Percentiles rank a stretch among this genome's conserved stretches.
phyloP scores from a whole-genome alignment of 192 early-diverging fungal genomes.

The Kickxella alabastrina region DNA sequence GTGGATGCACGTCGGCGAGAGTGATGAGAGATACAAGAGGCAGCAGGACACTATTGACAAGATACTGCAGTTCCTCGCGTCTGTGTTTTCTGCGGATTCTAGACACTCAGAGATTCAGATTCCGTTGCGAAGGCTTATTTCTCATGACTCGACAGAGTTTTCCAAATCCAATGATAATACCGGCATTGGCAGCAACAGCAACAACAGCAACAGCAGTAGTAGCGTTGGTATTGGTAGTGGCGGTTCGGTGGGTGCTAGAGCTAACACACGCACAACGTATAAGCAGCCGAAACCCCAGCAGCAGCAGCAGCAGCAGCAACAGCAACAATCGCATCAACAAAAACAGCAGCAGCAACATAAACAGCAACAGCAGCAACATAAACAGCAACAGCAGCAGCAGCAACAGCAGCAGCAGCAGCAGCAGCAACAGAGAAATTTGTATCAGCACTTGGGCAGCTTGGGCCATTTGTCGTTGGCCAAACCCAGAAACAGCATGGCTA shows the following conservation, averaged over 20 bases:
- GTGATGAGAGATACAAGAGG: slow-evolving; percentile 73
- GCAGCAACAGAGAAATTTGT: too few species aligned
- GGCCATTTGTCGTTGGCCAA: not conserved
- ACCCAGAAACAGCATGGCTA: not conserved
- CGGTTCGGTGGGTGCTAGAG: not conserved
- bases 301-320: slow-evolving; percentile 6
- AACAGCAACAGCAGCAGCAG: too few species aligned
- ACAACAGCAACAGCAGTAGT: not conserved
- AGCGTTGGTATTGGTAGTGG: not conserved
- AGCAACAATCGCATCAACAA: not conserved
- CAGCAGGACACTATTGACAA: slow-evolving; percentile 94
- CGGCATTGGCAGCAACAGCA: slow-evolving; percentile 1
- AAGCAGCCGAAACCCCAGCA: not conserved
- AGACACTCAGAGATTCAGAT: slow-evolving; percentile 30
- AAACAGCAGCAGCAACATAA: too few species aligned
- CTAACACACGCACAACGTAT: not conserved
- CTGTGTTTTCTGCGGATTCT: slow-evolving; percentile 66
- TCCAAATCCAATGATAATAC: not conserved
- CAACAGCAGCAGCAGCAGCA: too few species aligned
- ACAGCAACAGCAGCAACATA: too few species aligned
- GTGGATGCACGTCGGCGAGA: slow-evolving; percentile 76
- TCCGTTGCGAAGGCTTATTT: slow-evolving; percentile 42
- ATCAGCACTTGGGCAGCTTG: too few species aligned
- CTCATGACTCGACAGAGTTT: too few species aligned
- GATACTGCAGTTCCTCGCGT: slow-evolving; percentile 86